Conservation (phyloP, 176 grass and related monocot species). For the Carex myosuroides region DNA sequence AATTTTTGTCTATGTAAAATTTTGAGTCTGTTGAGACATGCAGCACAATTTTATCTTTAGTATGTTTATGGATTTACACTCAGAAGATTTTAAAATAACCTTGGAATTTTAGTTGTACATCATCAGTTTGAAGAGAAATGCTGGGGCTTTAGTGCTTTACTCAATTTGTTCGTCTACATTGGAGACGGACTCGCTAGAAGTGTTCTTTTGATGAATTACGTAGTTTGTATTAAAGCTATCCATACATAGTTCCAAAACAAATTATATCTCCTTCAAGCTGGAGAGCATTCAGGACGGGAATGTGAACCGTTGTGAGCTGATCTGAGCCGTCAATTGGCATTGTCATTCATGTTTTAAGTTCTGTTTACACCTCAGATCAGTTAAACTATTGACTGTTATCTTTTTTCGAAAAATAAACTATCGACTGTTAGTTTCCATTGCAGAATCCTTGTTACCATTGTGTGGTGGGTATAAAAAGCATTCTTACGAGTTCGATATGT, state of each 20-base stretch:
- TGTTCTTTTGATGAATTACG: too few species aligned
- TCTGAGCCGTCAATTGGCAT: not conserved
- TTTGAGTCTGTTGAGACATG: conserved; percentile 5
- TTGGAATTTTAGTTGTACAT: not conserved
- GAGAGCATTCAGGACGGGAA: not conserved
- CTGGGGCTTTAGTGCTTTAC: not conserved
- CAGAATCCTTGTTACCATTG: not conserved
- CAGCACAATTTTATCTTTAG: not conserved
- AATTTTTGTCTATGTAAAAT: not conserved
- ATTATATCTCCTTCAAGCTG: not conserved
- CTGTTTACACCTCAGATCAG: not conserved
- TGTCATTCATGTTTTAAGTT: not conserved
- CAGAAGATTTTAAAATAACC: not conserved
- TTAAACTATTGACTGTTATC: not conserved
- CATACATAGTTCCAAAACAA: not conserved
- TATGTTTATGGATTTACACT: not conserved
- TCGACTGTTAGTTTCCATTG: not conserved
- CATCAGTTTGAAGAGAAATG: not conserved
- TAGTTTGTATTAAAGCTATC: too few species aligned
- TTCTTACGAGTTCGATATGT: not conserved
- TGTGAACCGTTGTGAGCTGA: not conserved
- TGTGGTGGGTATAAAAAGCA: not conserved
- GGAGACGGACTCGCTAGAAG: too few species aligned
- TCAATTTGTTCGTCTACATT: too few species aligned
- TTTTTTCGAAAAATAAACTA: not conserved